Evolutionary conservation across 495 filamentous ascomycete species (phyloP), one percentile per base, ranked within the genome.

Genomic region (Thozetella sp.): DNA sequence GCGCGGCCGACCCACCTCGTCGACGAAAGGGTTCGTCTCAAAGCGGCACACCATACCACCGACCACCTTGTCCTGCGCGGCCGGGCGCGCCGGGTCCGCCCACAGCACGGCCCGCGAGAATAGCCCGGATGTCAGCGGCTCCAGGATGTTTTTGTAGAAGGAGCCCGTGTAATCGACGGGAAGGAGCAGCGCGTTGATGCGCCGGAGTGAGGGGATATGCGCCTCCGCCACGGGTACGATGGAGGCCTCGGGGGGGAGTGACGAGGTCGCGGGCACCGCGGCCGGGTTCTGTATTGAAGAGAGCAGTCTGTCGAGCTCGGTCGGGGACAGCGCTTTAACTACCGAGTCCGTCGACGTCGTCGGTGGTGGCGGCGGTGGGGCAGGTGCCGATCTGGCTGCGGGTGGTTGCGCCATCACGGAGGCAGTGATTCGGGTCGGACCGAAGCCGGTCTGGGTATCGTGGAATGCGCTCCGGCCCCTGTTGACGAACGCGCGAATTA

Each of bases 21-120:
- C 62, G 25, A 66, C 46, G 58, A 59, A 63, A 13, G 53, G 61
- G 65, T 62, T 63, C n/a, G 66, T 79, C 64, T 96, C 90, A 12
- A 93, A 76, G 1, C 92, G 89, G 74, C 92, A 95, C 54, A 95
- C 84, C 27, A 98, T 88, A 10, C 90, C 92, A 22, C 91, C 94
- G 43, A 97, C 82, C 17, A 93, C 84, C 66, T 86, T 89, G 55
- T 82, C 73, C 25, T 76, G 64, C 61, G 74, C 56, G 53, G 67
- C 37, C 9, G n/a, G 22, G 65, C 57, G 43, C 53, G 55, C 60
- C 20, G 57, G 62, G 45, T 80, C 75, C 23, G 68, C 72, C 63
- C 78, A 80, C 67, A 91, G 73, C 23, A 93, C 90, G 53, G 93
- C 83, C 56, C 92, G 88, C 26, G 93, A 93, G 69, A 97, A 78